Base-by-base conservation (phyloP, 805 yeast species). In the Metschnikowia kofuensis region DNA sequence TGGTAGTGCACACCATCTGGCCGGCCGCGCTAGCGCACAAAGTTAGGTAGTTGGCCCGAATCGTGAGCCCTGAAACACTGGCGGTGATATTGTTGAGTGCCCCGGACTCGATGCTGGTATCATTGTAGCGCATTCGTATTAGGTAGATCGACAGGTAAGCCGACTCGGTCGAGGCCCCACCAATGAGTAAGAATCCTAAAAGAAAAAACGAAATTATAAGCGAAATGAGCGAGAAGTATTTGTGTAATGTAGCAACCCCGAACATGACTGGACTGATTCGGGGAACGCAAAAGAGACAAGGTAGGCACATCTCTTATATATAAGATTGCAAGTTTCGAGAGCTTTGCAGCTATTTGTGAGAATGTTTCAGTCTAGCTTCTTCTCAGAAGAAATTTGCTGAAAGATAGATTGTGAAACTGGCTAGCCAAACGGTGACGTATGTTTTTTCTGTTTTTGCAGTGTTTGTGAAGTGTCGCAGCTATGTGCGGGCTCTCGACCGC, bases 31-130 rank as follows among this genome's bases (percentile, higher is more conserved):
- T 70, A 5, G 82, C 63, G 60, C 90, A 85, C 27, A 82, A 64
- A 1, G 84, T 82, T 55, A 80, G 55, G 55, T 82, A 83, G 8
- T 85, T 85, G 9, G 81, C 74, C 38, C 69, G 69, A 4, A 84
- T 74, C 6, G 65, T 53, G 62, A 83, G 67, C 1, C 75, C 57
- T 0, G 84, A 78, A 9, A 39, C 21, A 16, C n/a, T 34, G 29
- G 48, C 39, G 15, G 45, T 42, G 11, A 37, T 34, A 30, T 44
- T 41, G 40, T 40, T 38, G 2, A 35, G 36, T 10, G 42, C 46
- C 8, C 43, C 32, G 1, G 47, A 11, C 12, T 15, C 45, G 36
- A 44, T 32, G 28, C 45, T 41, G 1, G 74, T 59, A 16, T 65
- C 48, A 54, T 83, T 78, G 66, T 79, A 81, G 42, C 64, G 57